Percentiles rank a stretch among this genome's conserved stretches.
phyloP scores from a whole-genome alignment of 139 green algal genomes.

The Chara braunii region DNA sequence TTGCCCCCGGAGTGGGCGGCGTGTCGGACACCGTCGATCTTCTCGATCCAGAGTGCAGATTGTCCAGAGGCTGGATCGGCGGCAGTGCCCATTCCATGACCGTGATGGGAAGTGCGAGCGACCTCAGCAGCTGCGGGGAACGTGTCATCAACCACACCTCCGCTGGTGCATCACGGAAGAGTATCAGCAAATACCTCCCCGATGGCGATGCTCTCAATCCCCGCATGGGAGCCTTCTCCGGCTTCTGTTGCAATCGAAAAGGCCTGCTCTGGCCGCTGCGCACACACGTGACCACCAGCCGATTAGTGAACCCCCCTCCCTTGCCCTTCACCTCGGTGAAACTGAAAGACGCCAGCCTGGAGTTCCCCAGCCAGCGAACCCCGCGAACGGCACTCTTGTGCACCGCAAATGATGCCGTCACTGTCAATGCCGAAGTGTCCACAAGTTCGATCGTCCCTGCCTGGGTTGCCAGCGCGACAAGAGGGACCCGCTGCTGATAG shows the following conservation, averaged over 20 bases:
- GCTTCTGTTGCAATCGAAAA: slow-evolving; percentile 11
- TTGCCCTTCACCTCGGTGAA: slow-evolving; percentile 38
- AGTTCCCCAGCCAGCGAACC: slow-evolving; percentile 36
- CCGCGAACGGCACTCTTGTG: slow-evolving; percentile 19
- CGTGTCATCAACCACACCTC: slow-evolving; percentile 41
- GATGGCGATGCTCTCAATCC: slow-evolving; percentile 26
- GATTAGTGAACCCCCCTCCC: slow-evolving; percentile 22
- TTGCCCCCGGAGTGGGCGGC: no score
- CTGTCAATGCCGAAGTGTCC: slow-evolving; percentile 5
- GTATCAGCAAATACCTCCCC: slow-evolving; percentile 31
- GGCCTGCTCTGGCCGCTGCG: slow-evolving; percentile 15
- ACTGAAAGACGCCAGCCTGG: slow-evolving; percentile 36
- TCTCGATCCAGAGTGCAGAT: no score
- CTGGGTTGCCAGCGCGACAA: slow-evolving; percentile 30
- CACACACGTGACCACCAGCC: slow-evolving; percentile 30
- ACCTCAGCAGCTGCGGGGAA: slow-evolving; percentile 23
- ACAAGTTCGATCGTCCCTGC: slow-evolving; percentile 22
- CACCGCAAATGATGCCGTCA: slow-evolving; percentile 12
- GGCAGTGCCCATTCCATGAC: slow-evolving; percentile 40
- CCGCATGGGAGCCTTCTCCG: slow-evolving; percentile 16
- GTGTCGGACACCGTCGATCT: no score
- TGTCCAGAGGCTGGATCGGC: neutral
- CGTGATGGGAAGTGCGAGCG: slow-evolving; percentile 33
- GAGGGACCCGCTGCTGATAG: slow-evolving; percentile 18
- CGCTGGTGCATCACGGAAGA: slow-evolving; percentile 32